phyloP scores from a whole-genome alignment of 2,329 filamentous ascomycete species.

The Fusarium pilosicola region DNA sequence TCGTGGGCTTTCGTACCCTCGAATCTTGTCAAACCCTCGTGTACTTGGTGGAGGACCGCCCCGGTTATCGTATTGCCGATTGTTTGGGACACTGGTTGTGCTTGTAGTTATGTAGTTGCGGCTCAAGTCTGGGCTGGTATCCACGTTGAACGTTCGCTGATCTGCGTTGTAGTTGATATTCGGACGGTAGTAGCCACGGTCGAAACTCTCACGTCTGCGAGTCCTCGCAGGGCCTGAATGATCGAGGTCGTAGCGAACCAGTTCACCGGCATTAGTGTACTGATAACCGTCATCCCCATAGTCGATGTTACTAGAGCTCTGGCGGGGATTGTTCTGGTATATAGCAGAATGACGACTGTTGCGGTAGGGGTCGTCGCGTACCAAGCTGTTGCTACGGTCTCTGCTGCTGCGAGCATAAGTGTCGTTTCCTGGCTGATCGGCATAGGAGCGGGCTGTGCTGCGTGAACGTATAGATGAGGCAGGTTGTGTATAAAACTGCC shows the following conservation, averaged over 20 bases:
- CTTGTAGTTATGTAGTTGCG: constrained; percentile 54
- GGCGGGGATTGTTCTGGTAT: constrained; percentile 57
- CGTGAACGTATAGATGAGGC: constrained; percentile 65
- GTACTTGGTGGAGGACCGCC: constrained; percentile 74
- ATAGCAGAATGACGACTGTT: constrained; percentile 57
- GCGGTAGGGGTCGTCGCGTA: constrained; percentile 59
- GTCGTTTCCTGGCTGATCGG: constrained; percentile 61
- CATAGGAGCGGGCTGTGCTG: constrained; percentile 59
- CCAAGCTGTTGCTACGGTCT: constrained; percentile 59
- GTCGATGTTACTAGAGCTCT: constrained; percentile 57
- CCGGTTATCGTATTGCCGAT: constrained; percentile 52
- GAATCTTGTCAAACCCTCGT: constrained; percentile 76
- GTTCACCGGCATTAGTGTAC: constrained; percentile 71
- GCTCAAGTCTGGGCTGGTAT: constrained; percentile 55
- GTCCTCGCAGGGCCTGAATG: constrained; percentile 56
- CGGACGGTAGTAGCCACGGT: constrained; percentile 65
- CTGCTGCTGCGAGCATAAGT: constrained; percentile 61
- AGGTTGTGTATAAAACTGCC: constrained; percentile 65
- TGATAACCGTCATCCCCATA: constrained; percentile 70
- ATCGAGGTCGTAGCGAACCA: constrained; percentile 70
- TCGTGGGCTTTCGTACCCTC: constrained; percentile 58
- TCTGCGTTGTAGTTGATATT: constrained; percentile 63
- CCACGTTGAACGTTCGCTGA: constrained; percentile 57
- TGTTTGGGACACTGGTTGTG: constrained; percentile 33
- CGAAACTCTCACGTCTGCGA: constrained; percentile 64